Conservation (phyloP, 2,329 filamentous ascomycete species). For the Cadophora luteo-olivacea region DNA sequence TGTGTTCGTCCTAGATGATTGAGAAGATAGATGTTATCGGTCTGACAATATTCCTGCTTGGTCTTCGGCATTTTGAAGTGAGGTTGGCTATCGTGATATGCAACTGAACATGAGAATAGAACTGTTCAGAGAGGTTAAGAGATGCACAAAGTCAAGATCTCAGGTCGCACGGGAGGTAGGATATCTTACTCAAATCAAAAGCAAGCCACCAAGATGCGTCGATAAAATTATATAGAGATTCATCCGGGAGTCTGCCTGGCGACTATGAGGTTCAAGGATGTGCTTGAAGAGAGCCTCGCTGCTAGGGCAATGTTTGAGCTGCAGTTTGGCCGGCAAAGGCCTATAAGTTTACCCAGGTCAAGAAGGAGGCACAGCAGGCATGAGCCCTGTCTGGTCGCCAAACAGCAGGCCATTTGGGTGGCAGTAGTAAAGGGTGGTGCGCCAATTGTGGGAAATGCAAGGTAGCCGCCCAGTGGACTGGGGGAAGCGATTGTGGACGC, state of each 20-base stretch:
- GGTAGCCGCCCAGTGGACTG: constrained; percentile 19
- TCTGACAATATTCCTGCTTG: constrained; percentile 5
- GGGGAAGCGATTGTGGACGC: constrained; percentile 4
- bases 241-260: constrained; percentile 30
- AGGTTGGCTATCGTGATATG: neutral
- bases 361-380: constrained; percentile 34
- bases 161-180: constrained; percentile 3
- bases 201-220: constrained; percentile 20
- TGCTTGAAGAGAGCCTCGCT: constrained; percentile 31
- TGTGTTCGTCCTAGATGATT: constrained; percentile 24
- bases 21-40: constrained; percentile 13
- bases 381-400: constrained; percentile 30
- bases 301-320: constrained; percentile 25
- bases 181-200: constrained; percentile 19
- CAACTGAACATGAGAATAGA: neutral
- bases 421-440: constrained; percentile 31
- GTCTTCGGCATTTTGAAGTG: constrained; percentile 3
- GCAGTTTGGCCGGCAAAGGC: constrained; percentile 25
- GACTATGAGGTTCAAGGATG: constrained; percentile 27
- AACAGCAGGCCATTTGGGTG: constrained; percentile 28
- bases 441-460: constrained; percentile 23
- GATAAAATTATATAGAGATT: constrained; percentile 28
- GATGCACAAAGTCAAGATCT: neutral
- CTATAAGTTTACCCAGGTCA: constrained; percentile 35
- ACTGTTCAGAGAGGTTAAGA: neutral